Percentiles rank a stretch among this genome's conserved stretches.
Conservation (phyloP, 176 grass and related monocot genomes). For the Rhynchospora tenuis region DNA sequence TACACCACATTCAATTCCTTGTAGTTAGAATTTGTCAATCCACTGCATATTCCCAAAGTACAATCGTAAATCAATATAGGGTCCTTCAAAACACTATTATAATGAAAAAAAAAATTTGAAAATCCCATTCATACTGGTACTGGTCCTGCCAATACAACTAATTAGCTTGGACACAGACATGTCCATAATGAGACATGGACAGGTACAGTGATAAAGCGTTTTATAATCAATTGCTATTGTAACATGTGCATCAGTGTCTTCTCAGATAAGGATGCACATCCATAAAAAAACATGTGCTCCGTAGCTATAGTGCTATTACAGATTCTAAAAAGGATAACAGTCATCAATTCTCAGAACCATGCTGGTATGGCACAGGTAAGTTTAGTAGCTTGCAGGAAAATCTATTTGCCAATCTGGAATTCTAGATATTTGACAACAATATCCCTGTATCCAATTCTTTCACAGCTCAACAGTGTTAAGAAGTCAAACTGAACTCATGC, state of each 20-base stretch:
- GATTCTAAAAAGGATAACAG: neutral
- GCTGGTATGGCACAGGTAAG: neutral
- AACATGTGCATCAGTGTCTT: neutral
- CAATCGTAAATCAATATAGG: neutral
- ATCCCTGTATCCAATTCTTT: too few species aligned
- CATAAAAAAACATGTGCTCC: neutral
- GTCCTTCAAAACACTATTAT: neutral
- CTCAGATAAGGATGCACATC: neutral
- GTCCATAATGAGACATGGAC: neutral
- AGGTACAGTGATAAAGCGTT: neutral
- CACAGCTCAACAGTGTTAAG: too few species aligned
- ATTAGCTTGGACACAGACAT: neutral
- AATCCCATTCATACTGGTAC: neutral
- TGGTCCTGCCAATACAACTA: neutral
- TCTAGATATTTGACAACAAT: too few species aligned
- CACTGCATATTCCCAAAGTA: conserved; percentile 37
- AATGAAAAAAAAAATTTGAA: neutral
- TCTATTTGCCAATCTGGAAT: too few species aligned
- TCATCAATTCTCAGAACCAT: neutral
- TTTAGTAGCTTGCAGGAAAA: neutral
- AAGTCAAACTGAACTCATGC: too few species aligned
- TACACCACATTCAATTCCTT: conserved; percentile 66
- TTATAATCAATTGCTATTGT: neutral
- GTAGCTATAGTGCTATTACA: neutral
- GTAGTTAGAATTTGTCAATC: conserved; percentile 61